Evolutionary conservation across 768 basidiomycete genomes (phyloP).

Genomic region (Tulasnella sp.): DNA sequence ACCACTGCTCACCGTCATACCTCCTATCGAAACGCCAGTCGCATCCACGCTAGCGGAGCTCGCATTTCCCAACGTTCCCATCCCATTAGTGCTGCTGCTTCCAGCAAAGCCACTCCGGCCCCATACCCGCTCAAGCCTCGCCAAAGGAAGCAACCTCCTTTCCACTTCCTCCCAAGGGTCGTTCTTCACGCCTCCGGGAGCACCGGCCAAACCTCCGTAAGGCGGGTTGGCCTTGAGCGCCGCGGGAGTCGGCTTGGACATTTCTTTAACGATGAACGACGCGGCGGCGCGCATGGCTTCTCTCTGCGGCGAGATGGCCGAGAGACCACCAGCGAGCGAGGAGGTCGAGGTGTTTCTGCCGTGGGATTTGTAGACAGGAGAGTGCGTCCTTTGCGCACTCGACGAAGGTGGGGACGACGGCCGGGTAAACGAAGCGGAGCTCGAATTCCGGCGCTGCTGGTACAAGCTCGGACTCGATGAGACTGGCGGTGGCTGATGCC

Average conservation of each 20-base stretch:
- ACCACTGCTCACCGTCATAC: slow-evolving; percentile 30
- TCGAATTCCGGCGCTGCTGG: slow-evolving; percentile 21
- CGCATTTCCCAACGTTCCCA: slow-evolving; percentile 35
- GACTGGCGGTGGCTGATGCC: background rate
- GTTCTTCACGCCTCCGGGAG: slow-evolving; percentile 32
- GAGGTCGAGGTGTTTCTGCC: slow-evolving; percentile 45
- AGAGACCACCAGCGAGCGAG: background rate
- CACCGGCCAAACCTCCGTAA: slow-evolving; percentile 38
- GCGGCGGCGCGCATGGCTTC: slow-evolving; percentile 65
- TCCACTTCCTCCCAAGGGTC: slow-evolving; percentile 71
- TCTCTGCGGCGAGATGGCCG: slow-evolving; percentile 52
- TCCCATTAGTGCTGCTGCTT: slow-evolving; percentile 24
- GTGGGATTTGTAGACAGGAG: slow-evolving; percentile 48
- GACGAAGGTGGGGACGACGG: slow-evolving; percentile 44
- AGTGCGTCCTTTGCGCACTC: slow-evolving; percentile 39
- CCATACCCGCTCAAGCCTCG: slow-evolving; percentile 72
- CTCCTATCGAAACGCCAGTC: slow-evolving; percentile 30
- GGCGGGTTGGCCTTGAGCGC: slow-evolving; percentile 41
- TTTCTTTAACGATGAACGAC: slow-evolving; percentile 61
- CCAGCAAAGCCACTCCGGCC: slow-evolving; percentile 50
- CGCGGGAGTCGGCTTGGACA: slow-evolving; percentile 57
- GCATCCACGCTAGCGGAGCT: slow-evolving; percentile 40
- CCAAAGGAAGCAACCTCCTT: slow-evolving; percentile 54
- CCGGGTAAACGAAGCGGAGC: slow-evolving; percentile 27
- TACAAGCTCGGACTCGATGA: background rate